Evolutionary conservation across 2,329 filamentous ascomycete genomes (phyloP).

Genomic region (Phyllosticta paracitricarpa): DNA sequence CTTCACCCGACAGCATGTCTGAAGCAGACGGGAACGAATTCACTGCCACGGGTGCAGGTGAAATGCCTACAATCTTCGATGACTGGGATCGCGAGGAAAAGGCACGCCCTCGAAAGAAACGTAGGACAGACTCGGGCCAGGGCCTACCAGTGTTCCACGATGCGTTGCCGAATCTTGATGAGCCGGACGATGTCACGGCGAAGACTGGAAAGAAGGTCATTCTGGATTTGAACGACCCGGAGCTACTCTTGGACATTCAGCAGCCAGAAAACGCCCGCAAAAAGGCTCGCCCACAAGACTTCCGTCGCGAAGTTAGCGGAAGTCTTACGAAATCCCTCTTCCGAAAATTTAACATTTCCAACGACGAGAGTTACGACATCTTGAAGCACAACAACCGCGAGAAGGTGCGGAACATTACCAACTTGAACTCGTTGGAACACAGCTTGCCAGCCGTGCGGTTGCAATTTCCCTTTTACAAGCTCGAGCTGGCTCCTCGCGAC

Average conservation of each 20-base stretch:
- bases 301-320: slow-evolving; percentile 57
- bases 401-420: slow-evolving; percentile 85
- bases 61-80: slow-evolving; percentile 19
- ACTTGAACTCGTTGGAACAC: slow-evolving; percentile 88
- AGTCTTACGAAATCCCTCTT: slow-evolving; percentile 63
- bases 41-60: not conserved
- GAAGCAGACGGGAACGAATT: slow-evolving; percentile 26
- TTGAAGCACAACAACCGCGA: slow-evolving; percentile 88
- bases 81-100: slow-evolving; percentile 25
- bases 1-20: slow-evolving; percentile 28
- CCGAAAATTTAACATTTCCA: slow-evolving; percentile 87
- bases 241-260: slow-evolving; percentile 72
- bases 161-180: slow-evolving; percentile 63
- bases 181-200: slow-evolving; percentile 65
- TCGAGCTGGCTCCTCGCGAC: slow-evolving; percentile 62
- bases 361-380: slow-evolving; percentile 89
- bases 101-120: slow-evolving; percentile 51
- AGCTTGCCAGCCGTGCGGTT: slow-evolving; percentile 83
- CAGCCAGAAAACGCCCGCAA: slow-evolving; percentile 55
- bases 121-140: slow-evolving; percentile 34
- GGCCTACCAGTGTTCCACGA: slow-evolving; percentile 23
- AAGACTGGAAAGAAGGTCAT: slow-evolving; percentile 68
- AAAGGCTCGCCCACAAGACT: slow-evolving; percentile 45
- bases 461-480: slow-evolving; percentile 93
- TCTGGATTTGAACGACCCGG: slow-evolving; percentile 79